Percentiles rank a stretch among this genome's conserved stretches.
phyloP scores from a whole-genome alignment of 129 eudicot species.

The Flaveria ramosissima region DNA sequence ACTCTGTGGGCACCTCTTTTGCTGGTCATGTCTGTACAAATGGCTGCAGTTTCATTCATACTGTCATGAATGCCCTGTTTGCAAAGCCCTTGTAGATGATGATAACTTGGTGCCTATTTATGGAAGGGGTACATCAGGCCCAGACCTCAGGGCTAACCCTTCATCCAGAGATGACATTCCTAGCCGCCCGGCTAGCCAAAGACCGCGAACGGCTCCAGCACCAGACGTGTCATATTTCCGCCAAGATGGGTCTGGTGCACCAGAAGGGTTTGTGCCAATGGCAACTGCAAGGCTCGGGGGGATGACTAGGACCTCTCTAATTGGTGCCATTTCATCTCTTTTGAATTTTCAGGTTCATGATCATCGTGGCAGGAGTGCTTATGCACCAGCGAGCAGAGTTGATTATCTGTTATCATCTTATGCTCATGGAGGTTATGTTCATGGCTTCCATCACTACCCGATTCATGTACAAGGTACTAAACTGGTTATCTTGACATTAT shows the following conservation, averaged over 20 bases:
- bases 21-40: slow-evolving; percentile 77
- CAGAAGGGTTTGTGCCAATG: slow-evolving; percentile 25
- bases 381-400: slow-evolving; percentile 51
- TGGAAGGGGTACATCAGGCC: slow-evolving; percentile 60
- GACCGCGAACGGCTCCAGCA: slow-evolving; percentile 63
- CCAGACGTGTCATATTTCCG: slow-evolving; percentile 44
- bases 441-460: slow-evolving; percentile 54
- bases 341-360: slow-evolving; percentile 54
- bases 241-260: slow-evolving; percentile 41
- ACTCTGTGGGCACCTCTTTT: slow-evolving; percentile 78
- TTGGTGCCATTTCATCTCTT: slow-evolving; percentile 52
- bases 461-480: slow-evolving; percentile 42
- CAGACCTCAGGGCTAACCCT: slow-evolving; percentile 35
- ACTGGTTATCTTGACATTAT: slow-evolving; percentile 36
- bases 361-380: slow-evolving; percentile 51
- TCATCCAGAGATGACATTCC: slow-evolving; percentile 45
- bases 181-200: slow-evolving; percentile 62
- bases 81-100: slow-evolving; percentile 59
- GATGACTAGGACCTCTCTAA: slow-evolving; percentile 40
- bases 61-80: slow-evolving; percentile 62
- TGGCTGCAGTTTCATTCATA: slow-evolving; percentile 70
- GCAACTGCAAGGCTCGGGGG: slow-evolving; percentile 32
- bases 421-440: slow-evolving; percentile 28
- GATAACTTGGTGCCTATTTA: slow-evolving; percentile 71
- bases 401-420: slow-evolving; percentile 49